Base-by-base conservation (phyloP, 306 rosid species). In the Corylus avellana region DNA sequence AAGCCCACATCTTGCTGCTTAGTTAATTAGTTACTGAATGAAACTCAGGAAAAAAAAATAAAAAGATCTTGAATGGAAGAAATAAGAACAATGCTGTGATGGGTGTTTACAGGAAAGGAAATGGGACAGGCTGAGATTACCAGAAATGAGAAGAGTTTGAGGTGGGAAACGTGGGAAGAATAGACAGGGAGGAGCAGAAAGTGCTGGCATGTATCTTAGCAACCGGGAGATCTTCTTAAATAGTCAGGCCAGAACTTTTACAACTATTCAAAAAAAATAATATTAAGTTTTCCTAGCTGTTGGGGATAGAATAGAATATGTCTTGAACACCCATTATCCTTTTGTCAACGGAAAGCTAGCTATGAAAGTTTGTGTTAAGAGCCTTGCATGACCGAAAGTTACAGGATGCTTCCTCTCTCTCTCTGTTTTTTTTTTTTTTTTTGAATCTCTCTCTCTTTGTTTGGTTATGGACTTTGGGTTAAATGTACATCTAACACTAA, bases 251-350 rank as follows among this genome's bases (percentile, higher is more conserved):
- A 86, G 51, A 13, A 49, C 78, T 58, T 74, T 53, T 47, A 49
- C 83, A 86, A 86, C 85, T 59, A 64, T 75, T 86, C 72, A 50
- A 69, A 81, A 87, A 87, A 79, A 83, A 77, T 86, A 89, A 76
- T 79, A 85, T 29, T 75, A 87, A 82, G 92, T 87, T 86, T 86
- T 85, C 84, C 80, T 56, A 90, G 90, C 84, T 70, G 97, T 88
- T 94, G 89, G 89, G 82, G 92, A 90, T 87, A 85, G 84, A 89
- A 81, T 90, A 89, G 69, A 85, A 85, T 91, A 91, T 84, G 81
- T 86, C 86, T 82, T 87, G 79, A 82, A 74, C 83, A 89, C 78
- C 80, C 56, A 79, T 81, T 85, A n/a, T 67, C 72, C 44, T 84
- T 48, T 82, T 88, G 93, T 94, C 96, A 92, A 91, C 94, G 83